phyloP scores from a whole-genome alignment of 169 alveolate genomes.

The Cyclospora cayetanensis region DNA sequence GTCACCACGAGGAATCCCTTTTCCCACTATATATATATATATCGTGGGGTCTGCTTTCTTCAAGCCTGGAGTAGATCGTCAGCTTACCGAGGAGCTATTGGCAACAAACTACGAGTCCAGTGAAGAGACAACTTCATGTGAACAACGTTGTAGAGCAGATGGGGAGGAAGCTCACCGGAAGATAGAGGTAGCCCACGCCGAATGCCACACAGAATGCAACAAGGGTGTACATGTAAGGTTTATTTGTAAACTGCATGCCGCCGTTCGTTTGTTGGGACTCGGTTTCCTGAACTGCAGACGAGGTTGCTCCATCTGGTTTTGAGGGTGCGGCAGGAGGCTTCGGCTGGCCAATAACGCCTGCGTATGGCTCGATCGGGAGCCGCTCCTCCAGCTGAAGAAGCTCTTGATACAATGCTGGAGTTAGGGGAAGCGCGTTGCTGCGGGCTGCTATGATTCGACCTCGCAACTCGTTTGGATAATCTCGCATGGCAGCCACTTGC shows the following conservation, averaged over 20 bases:
- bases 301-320: neutral
- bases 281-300: neutral
- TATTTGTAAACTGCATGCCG: neutral
- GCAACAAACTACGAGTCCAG: neutral
- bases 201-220: neutral
- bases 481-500: neutral
- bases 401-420: slow-evolving; percentile 18
- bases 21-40: neutral
- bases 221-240: slow-evolving; percentile 7
- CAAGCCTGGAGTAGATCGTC: neutral
- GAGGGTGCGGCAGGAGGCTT: neutral
- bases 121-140: neutral
- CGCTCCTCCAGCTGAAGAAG: neutral
- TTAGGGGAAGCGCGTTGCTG: neutral
- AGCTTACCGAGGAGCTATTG: neutral
- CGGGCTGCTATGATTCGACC: neutral
- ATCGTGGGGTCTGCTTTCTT: neutral
- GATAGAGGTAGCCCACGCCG: neutral
- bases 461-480: neutral
- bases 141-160: too few species aligned
- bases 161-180: neutral
- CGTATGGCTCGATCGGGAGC: neutral
- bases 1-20: neutral
- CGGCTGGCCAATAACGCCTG: neutral
- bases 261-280: neutral